Conservation (phyloP, 257 asterid species). For the Primulina tabacum region DNA sequence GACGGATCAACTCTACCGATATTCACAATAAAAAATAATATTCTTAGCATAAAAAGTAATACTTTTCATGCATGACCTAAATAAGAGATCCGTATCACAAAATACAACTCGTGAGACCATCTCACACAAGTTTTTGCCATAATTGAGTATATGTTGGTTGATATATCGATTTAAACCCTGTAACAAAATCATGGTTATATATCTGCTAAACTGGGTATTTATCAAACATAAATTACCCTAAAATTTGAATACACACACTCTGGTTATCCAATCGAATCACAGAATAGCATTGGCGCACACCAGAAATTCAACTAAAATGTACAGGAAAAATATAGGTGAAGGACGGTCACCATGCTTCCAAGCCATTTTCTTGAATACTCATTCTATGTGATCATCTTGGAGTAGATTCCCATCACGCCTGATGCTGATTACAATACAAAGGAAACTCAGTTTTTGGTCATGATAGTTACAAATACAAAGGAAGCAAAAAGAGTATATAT, state of each 20-base stretch:
- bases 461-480: background rate
- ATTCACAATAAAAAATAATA: too few relatives aligned
- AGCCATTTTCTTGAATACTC: constrained; percentile 11
- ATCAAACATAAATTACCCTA: background rate
- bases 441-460: background rate
- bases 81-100: too few relatives aligned
- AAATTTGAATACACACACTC: background rate
- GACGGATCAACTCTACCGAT: too few relatives aligned
- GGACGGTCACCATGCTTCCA: background rate
- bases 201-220: too few relatives aligned
- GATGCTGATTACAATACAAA: constrained; percentile 16
- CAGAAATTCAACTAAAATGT: background rate
- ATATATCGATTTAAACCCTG: too few relatives aligned
- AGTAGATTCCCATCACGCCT: constrained; percentile 30
- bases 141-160: too few relatives aligned
- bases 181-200: too few relatives aligned
- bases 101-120: too few relatives aligned
- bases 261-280: background rate
- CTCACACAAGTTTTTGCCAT: too few relatives aligned
- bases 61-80: too few relatives aligned
- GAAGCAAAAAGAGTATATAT: background rate
- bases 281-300: background rate
- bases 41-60: too few relatives aligned
- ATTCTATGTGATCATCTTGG: constrained; percentile 30
- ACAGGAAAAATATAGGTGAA: background rate